Percentiles rank a stretch among this genome's conserved stretches.
Conservation (phyloP, 176 grass and related monocot genomes). For the Sorghum bicolor region DNA sequence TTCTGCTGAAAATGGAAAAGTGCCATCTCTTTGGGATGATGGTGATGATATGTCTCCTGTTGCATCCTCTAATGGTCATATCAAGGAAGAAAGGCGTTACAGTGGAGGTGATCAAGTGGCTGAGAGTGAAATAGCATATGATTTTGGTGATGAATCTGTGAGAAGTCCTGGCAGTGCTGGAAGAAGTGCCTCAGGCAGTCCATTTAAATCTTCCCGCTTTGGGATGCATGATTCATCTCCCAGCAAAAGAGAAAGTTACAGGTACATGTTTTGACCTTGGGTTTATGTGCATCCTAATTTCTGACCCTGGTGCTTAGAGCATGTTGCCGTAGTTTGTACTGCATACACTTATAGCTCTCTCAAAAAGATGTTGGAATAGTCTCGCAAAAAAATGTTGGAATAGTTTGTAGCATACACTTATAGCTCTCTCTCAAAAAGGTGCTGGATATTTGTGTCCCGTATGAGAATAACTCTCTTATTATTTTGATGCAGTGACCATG, state of each 20-base stretch:
- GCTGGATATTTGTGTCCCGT: conserved; percentile 2
- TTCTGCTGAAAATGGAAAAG: conserved; percentile 48
- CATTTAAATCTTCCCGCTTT: conserved; percentile 73
- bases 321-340: neutral
- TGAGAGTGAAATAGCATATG: conserved; percentile 72
- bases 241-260: conserved; percentile 69
- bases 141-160: conserved; percentile 77
- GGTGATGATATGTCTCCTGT: conserved; percentile 62
- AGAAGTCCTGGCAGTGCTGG: conserved; percentile 64
- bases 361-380: neutral
- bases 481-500: conserved; percentile 61
- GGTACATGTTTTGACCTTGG: conserved; percentile 40
- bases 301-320: neutral
- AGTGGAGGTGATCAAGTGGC: conserved; percentile 39
- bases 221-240: conserved; percentile 57
- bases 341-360: neutral
- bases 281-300: neutral
- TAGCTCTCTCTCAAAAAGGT: neutral
- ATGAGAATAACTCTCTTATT: conserved; percentile 19
- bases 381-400: neutral
- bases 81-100: conserved; percentile 57
- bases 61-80: conserved; percentile 72
- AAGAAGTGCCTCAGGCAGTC: conserved; percentile 87
- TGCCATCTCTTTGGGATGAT: conserved; percentile 75
- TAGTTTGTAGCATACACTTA: neutral